Conservation (phyloP, 306 rosid species). For the Alnus rubra region DNA sequence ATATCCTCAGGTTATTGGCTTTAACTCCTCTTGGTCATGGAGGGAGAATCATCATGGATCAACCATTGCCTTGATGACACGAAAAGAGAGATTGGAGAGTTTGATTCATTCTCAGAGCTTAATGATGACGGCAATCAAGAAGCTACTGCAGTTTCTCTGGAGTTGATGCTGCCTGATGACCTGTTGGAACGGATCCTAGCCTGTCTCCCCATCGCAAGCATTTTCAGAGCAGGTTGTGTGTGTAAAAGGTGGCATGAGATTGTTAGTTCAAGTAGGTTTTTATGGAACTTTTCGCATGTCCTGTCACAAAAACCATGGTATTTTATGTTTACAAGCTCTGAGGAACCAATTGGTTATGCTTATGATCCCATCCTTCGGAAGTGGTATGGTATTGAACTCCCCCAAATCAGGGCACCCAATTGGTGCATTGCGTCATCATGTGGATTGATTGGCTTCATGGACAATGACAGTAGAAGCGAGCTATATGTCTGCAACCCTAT, state of each 20-base stretch:
- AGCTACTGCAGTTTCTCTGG: slow-evolving; percentile 50
- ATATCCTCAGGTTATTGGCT: slow-evolving; percentile 36
- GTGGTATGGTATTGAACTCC: slow-evolving; percentile 86
- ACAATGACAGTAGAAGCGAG: slow-evolving; percentile 60
- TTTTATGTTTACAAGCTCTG: slow-evolving; percentile 83
- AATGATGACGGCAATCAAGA: slow-evolving; percentile 66
- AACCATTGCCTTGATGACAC: slow-evolving; percentile 50
- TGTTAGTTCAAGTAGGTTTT: slow-evolving; percentile 64
- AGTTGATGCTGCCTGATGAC: slow-evolving; percentile 74
- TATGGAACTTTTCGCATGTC: slow-evolving; percentile 59
- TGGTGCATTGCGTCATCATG: slow-evolving; percentile 69
- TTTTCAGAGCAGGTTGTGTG: slow-evolving; percentile 78
- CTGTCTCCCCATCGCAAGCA: slow-evolving; percentile 81
- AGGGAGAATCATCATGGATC: slow-evolving; percentile 79
- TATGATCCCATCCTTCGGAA: slow-evolving; percentile 77
- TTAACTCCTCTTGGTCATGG: slow-evolving; percentile 49
- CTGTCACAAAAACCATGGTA: slow-evolving; percentile 89
- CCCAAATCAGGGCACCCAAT: slow-evolving; percentile 59
- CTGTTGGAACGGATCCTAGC: slow-evolving; percentile 84
- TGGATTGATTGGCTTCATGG: slow-evolving; percentile 91
- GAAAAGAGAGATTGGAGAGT: slow-evolving; percentile 43
- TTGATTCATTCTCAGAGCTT: slow-evolving; percentile 53
- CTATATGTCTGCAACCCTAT: slow-evolving; percentile 81
- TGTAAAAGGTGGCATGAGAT: slow-evolving; percentile 85
- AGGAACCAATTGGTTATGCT: slow-evolving; percentile 72